These are phyloP conservation scores for Elongisporangium anandrum DNA, from an alignment of 352 stramenopile genomes.

Conservation along the genomic window DNA sequence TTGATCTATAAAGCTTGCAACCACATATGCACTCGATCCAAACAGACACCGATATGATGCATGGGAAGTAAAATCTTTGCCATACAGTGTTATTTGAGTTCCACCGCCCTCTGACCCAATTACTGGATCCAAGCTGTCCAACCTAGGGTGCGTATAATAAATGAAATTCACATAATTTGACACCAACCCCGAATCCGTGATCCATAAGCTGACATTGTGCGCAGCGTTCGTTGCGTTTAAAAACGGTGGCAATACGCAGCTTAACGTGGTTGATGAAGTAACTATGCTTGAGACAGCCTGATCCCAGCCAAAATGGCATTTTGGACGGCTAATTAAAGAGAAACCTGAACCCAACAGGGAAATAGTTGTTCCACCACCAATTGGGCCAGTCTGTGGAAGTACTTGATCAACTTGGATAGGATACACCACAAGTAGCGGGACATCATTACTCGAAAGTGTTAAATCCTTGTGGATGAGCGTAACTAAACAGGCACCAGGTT, in stretches of 20 bases:
- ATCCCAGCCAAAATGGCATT: constrained; percentile 29
- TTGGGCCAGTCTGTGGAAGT: constrained; percentile 14
- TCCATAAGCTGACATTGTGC: constrained; percentile 21
- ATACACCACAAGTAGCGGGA: constrained; percentile 7
- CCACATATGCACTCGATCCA: constrained; percentile 3
- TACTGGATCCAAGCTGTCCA: constrained; percentile 10
- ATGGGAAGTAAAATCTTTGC: constrained; percentile 14
- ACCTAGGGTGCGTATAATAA: constrained; percentile 12
- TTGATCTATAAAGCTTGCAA: constrained; percentile 4
- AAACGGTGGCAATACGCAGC: constrained; percentile 19
- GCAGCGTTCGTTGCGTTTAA: constrained; percentile 1
- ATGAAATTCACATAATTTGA: constrained; percentile 18
- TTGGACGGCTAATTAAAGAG: constrained; percentile 4
- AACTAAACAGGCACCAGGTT: constrained; percentile 14
- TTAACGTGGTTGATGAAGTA: constrained; percentile 14
- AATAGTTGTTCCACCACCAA: constrained; percentile 22
- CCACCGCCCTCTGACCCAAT: constrained; percentile 31
- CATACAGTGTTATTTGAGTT: constrained; percentile 19
- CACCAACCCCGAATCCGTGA: constrained; percentile 22
- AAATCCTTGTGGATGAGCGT: constrained; percentile 15
- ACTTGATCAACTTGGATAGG: constrained; percentile 13
- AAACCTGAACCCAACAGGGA: constrained; percentile 29
- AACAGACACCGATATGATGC: constrained; percentile 32
- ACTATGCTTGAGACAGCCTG: constrained; percentile 10
- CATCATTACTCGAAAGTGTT: constrained; percentile 21